Percentiles rank a stretch among this genome's conserved stretches.
phyloP scores from a whole-genome alignment of 352 stramenopile species.

The Pythium coloratum region DNA sequence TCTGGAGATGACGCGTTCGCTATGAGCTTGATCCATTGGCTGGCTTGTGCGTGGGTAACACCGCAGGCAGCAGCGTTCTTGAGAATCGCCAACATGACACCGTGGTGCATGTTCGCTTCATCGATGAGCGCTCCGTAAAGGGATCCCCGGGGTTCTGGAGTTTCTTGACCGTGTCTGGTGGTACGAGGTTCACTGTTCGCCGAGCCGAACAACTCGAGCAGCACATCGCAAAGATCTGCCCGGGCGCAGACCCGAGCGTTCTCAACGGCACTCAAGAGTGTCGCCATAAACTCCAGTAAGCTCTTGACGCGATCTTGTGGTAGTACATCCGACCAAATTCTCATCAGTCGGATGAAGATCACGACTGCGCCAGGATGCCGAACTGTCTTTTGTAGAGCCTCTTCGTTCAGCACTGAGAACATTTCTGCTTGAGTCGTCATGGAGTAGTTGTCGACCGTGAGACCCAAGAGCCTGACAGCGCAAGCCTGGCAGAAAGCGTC shows the following conservation, averaged over 20 bases:
- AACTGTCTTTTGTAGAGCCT: slow-evolving; percentile 4
- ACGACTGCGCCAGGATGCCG: slow-evolving; percentile 21
- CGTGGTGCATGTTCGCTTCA: slow-evolving; percentile 10
- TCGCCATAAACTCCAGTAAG: slow-evolving; percentile 8
- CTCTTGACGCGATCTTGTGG: not conserved
- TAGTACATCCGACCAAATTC: slow-evolving; percentile 18
- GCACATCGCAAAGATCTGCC: slow-evolving; percentile 15
- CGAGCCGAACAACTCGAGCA: slow-evolving; percentile 20
- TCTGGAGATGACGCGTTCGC: slow-evolving; percentile 4
- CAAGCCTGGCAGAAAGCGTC: not conserved
- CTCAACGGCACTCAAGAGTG: slow-evolving; percentile 20
- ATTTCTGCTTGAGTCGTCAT: not conserved
- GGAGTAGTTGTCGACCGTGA: slow-evolving; percentile 18
- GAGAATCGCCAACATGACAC: slow-evolving; percentile 8
- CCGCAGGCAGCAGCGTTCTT: slow-evolving; percentile 11
- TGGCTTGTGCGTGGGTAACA: slow-evolving; percentile 15
- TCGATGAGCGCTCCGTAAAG: slow-evolving; percentile 17
- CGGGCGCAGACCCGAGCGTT: slow-evolving; percentile 19
- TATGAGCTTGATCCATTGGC: slow-evolving; percentile 32
- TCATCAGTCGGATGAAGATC: slow-evolving; percentile 23
- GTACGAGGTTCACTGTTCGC: not conserved
- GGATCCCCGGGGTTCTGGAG: not conserved
- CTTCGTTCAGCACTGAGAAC: not conserved
- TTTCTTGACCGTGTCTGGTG: not conserved
- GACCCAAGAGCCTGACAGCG: slow-evolving; percentile 10